These are phyloP conservation scores for Mycena crocata DNA, from an alignment of 768 basidiomycete genomes.

Conservation along the genomic window DNA sequence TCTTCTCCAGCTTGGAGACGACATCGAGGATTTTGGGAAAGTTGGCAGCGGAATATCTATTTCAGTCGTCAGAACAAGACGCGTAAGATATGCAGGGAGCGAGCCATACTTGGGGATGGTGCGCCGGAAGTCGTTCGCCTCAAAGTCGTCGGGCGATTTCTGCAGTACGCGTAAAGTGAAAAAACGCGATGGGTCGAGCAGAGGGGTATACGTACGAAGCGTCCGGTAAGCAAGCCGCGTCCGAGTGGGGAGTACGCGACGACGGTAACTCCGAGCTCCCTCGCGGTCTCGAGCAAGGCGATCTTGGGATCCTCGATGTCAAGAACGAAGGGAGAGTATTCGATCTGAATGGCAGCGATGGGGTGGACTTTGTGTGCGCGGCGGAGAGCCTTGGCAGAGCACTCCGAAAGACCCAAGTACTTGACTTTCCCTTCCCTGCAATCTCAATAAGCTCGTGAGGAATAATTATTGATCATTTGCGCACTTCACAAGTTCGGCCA, in stretches of 20 bases:
- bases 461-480: conserved; percentile 34
- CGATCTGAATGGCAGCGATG: conserved; percentile 56
- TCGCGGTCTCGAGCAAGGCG: conserved; percentile 49
- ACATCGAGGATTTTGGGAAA: conserved; percentile 55
- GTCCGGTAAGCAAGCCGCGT: conserved; percentile 61
- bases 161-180: conserved; percentile 37
- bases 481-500: conserved; percentile 52
- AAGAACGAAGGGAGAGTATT: conserved; percentile 57
- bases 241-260: conserved; percentile 63
- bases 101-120: conserved; percentile 49
- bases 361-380: conserved; percentile 61
- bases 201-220: conserved; percentile 45
- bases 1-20: conserved; percentile 46
- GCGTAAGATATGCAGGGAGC: conserved; percentile 35
- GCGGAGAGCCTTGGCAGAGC: conserved; percentile 53
- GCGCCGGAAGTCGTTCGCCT: conserved; percentile 49
- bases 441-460: neutral
- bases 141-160: conserved; percentile 56
- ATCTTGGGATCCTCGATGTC: conserved; percentile 55
- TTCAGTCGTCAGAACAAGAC: conserved; percentile 32
- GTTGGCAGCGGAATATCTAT: conserved; percentile 51
- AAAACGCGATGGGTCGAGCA: conserved; percentile 32
- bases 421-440: conserved; percentile 56
- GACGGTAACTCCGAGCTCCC: conserved; percentile 57
- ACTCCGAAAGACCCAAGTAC: conserved; percentile 65